phyloP scores from a whole-genome alignment of 306 rosid species.

The Morella rubra region DNA sequence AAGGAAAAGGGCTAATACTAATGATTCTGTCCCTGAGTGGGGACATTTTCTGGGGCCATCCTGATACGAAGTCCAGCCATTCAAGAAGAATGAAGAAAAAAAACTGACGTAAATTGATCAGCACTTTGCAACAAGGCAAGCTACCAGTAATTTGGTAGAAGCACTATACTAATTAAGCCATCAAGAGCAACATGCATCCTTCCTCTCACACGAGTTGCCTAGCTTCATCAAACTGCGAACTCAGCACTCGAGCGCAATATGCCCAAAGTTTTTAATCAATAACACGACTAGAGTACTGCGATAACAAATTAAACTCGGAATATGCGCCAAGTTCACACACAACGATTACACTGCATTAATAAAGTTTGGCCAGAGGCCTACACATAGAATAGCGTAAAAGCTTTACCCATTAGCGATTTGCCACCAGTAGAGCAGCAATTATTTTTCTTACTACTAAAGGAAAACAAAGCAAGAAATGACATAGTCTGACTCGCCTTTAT shows the following conservation, averaged over 20 bases:
- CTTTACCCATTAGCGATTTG: background rate
- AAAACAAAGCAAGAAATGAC: constrained; percentile 13
- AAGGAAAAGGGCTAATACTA: no score
- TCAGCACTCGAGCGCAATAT: no score
- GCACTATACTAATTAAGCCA: no score
- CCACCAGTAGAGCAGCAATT: constrained; percentile 7
- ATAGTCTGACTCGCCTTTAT: constrained; percentile 25
- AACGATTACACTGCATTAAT: background rate
- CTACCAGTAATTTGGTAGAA: background rate
- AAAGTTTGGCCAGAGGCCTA: constrained; percentile 36
- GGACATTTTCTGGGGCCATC: background rate
- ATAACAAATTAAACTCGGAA: background rate
- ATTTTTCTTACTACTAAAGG: constrained; percentile 10
- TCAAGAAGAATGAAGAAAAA: background rate
- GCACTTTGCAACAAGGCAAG: background rate
- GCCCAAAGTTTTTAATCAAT: background rate
- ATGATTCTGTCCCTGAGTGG: background rate
- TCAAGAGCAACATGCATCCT: no score
- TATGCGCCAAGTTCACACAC: background rate
- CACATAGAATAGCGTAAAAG: constrained; percentile 8
- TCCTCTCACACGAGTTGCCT: no score
- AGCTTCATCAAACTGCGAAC: no score
- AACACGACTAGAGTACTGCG: constrained; percentile 8
- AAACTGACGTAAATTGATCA: background rate
- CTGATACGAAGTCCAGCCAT: background rate